phyloP scores from a whole-genome alignment of 73 alveolate species.

The Tetrahymena borealis region DNA sequence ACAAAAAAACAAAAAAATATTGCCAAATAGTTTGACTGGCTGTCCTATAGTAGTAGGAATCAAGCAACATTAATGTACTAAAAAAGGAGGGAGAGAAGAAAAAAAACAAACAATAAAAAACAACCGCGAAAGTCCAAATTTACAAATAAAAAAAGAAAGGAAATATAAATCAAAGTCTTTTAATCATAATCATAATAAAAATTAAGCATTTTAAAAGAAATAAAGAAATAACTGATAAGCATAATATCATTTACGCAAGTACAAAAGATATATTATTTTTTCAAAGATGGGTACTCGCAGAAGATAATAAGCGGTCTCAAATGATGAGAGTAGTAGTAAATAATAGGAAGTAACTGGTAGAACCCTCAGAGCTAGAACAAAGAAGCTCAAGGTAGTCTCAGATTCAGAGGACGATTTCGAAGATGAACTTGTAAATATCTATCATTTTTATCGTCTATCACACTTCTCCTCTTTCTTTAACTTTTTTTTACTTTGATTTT shows the following conservation, averaged over 20 bases:
- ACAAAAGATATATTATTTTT: not conserved
- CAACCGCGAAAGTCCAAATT: constrained; percentile 4
- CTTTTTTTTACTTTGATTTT: not conserved
- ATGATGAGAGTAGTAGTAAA: not conserved
- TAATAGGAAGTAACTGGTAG: not conserved
- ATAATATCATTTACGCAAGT: not conserved
- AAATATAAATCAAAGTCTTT: not conserved
- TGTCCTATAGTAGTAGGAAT: too few relatives aligned
- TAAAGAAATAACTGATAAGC: constrained; percentile 1
- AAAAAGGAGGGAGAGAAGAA: not conserved
- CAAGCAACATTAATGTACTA: too few relatives aligned
- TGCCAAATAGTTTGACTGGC: too few relatives aligned
- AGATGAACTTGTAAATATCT: not conserved
- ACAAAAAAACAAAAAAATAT: too few relatives aligned
- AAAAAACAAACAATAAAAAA: not conserved
- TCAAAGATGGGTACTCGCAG: not conserved
- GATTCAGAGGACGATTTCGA: not conserved
- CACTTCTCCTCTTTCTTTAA: not conserved
- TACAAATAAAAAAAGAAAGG: not conserved
- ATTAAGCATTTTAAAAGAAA: not conserved
- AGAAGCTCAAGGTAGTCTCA: not conserved
- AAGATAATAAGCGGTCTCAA: not conserved
- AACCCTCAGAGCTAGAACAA: not conserved
- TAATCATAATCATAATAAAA: not conserved
- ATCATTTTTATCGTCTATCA: not conserved